A percentile compares a stretch with the other conserved stretches of the same genome.
phyloP scores from a whole-genome alignment of 176 grass and related monocot species.

The Zizania latifolia region DNA sequence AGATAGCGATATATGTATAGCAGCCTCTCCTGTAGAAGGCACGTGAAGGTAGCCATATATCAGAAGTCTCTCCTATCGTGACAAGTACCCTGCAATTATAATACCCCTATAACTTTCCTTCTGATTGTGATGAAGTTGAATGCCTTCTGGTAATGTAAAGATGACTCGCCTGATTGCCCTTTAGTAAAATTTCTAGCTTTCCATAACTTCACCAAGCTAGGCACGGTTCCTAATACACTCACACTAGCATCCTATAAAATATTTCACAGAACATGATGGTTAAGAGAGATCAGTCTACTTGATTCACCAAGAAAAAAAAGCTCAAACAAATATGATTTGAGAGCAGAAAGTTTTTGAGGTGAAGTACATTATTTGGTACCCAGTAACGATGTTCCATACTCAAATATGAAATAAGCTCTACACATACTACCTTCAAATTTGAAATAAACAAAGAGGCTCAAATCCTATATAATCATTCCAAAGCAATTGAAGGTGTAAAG shows the following conservation, averaged over 20 bases:
- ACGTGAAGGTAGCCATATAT: constrained; percentile 77
- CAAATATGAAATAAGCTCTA: background rate
- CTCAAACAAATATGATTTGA: background rate
- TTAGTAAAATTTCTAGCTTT: too few relatives aligned
- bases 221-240: too few relatives aligned
- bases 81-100: constrained; percentile 49
- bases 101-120: constrained; percentile 12
- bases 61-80: constrained; percentile 79
- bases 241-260: constrained; percentile 76
- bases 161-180: too few relatives aligned
- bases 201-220: too few relatives aligned
- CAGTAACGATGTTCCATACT: background rate
- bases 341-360: background rate
- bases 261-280: background rate
- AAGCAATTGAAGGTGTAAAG: too few relatives aligned
- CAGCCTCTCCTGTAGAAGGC: constrained; percentile 59
- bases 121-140: too few relatives aligned
- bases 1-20: too few relatives aligned
- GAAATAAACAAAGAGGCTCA: background rate
- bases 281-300: background rate
- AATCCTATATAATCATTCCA: background rate
- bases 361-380: background rate
- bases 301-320: background rate
- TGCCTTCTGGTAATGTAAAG: too few relatives aligned
- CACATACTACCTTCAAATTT: background rate